Conservation (phyloP, 306 rosid species). For the Rosa multiflora region DNA sequence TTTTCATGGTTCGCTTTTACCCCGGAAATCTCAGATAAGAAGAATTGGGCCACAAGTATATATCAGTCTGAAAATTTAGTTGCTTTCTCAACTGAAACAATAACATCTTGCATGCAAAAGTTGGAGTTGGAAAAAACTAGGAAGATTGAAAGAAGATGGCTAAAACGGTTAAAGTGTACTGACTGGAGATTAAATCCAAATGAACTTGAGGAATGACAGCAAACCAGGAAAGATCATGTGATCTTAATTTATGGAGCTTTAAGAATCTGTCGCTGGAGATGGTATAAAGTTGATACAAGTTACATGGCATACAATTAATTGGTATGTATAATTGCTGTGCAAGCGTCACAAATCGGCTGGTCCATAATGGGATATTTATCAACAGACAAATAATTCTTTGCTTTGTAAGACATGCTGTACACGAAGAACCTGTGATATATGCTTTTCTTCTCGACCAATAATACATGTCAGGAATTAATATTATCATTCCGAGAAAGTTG, state of each 20-base stretch:
- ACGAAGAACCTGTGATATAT: constrained; percentile 29
- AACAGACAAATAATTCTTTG: constrained; percentile 5
- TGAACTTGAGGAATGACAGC: neutral
- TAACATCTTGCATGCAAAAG: neutral
- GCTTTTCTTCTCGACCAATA: constrained; percentile 17
- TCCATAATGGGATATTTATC: constrained; percentile 23
- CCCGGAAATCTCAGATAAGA: neutral
- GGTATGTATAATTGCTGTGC: neutral
- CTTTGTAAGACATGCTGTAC: constrained; percentile 31
- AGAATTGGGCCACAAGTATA: neutral
- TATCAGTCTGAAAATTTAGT: neutral
- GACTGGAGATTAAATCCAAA: neutral
- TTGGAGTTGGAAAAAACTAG: neutral
- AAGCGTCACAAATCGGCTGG: constrained; percentile 13
- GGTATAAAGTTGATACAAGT: neutral
- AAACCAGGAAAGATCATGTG: neutral
- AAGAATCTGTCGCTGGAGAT: neutral
- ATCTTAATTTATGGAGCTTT: neutral
- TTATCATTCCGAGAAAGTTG: constrained; percentile 33
- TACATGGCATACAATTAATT: constrained; percentile 9
- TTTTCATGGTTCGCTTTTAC: neutral
- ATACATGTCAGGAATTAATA: constrained; percentile 36
- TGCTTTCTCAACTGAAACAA: neutral
- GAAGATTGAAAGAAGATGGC: neutral
- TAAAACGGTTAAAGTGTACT: neutral